Evolutionary conservation across 202 grass and related monocot genomes (phyloP), one percentile per base, ranked within the genome.

Genomic region (Musa balbisiana): DNA sequence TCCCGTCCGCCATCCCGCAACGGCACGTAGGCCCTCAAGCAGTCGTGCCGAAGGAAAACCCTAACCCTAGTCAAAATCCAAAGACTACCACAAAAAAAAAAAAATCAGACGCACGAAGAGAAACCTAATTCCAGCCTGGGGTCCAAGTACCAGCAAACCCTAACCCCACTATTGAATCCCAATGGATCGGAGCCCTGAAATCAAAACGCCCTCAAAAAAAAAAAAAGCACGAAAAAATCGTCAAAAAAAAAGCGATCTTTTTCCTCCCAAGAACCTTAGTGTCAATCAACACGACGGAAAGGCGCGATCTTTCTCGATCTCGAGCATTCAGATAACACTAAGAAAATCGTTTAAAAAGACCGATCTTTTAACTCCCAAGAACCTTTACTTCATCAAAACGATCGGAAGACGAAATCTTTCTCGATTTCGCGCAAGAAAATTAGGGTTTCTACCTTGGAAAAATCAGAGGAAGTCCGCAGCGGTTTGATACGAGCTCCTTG

Each of bases 21-120:
- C 5, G 19, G 20, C 26, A 55, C 27, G 33, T 55, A 26, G 16
- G 43, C 52, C 73, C 58, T 80, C 85, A 68, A 16, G n/a, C 78
- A 9, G 19, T 19, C 33, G 33, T 8, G 5, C 56, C 14, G n/a
- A 60, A 60, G 58, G 70, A 27, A 58, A 58, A 51, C 16, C 26
- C 71, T 29, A 88, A 55, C 73, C 75, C 80, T 77, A 91, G 73
- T 81, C 81, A 83, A 83, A 91, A 59, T 76, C 70, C 73, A 54
- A 79, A 11, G 59, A 43, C 81, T 50, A 52, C 79, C 71, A 21
- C 23, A 73, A 43, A 8, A 33, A 43, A 6, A 43, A 6, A 43
- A 43, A 6, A 43, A 43, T 43, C 19, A 60, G 17, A 15, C 52
- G 71, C 20, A 21, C 25, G 11, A 73, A 17, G 13, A 54, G 51